Evolutionary conservation across 768 basidiomycete genomes (phyloP).

Genomic region (Pisolithus tinctorius): DNA sequence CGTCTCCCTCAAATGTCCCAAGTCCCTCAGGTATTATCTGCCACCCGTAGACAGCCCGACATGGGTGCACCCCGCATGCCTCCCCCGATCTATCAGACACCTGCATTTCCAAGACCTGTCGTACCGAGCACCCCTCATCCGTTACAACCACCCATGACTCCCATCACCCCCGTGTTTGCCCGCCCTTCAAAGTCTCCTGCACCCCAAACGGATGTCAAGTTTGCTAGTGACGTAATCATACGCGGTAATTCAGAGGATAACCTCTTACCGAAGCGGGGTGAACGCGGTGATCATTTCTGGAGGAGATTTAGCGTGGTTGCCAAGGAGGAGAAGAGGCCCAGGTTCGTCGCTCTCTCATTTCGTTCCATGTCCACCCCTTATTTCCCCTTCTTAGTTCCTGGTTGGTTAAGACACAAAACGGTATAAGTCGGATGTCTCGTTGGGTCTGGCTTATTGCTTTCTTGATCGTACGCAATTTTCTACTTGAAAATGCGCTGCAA

Average conservation of each 20-base stretch:
- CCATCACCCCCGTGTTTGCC: constrained; percentile 72
- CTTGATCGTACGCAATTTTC: constrained; percentile 37
- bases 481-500: neutral
- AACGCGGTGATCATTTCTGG: constrained; percentile 83
- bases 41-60: constrained; percentile 14
- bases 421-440: constrained; percentile 45
- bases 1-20: constrained; percentile 25
- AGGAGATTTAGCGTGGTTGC: constrained; percentile 79
- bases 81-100: constrained; percentile 27
- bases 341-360: constrained; percentile 18
- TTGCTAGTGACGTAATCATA: constrained; percentile 49
- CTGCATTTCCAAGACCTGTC: constrained; percentile 20
- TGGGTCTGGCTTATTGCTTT: constrained; percentile 72
- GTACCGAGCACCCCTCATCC: constrained; percentile 62
- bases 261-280: constrained; percentile 58
- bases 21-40: constrained; percentile 21
- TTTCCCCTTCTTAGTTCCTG: constrained; percentile 41
- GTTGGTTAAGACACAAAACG: constrained; percentile 57
- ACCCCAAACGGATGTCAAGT: constrained; percentile 39
- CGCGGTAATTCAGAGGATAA: constrained; percentile 65
- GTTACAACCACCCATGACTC: constrained; percentile 68
- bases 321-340: constrained; percentile 57
- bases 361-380: neutral
- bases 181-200: constrained; percentile 42
- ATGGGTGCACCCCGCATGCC: constrained; percentile 20